These are phyloP conservation scores for Salvia miltiorrhiza DNA, from an alignment of 257 asterid species.

Conservation along the genomic window DNA sequence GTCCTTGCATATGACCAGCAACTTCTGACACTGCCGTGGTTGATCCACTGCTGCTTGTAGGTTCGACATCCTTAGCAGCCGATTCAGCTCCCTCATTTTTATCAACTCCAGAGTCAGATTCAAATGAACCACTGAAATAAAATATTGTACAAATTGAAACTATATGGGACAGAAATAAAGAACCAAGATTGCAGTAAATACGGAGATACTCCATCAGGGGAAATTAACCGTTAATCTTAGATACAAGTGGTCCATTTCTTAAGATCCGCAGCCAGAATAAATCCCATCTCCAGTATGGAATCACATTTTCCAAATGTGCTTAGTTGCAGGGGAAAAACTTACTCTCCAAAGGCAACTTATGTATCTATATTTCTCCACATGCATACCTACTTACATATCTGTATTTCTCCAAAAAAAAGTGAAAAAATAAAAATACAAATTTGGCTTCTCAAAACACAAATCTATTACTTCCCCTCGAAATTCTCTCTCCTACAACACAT, in stretches of 20 bases:
- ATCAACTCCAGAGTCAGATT: constrained; percentile 44
- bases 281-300: not conserved
- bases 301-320: not conserved
- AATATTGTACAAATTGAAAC: constrained; percentile 21
- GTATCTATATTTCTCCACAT: not conserved
- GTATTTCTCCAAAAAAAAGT: not conserved
- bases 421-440: not conserved
- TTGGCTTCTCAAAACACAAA: not conserved
- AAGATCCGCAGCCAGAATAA: constrained; percentile 3
- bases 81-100: constrained; percentile 39
- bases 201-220: constrained; percentile 8
- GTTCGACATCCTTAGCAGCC: constrained; percentile 40
- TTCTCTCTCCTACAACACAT: not conserved
- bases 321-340: not conserved
- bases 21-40: constrained; percentile 57
- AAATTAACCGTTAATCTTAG: not conserved
- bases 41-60: constrained; percentile 42
- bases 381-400: not conserved
- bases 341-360: not conserved
- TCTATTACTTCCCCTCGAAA: not conserved
- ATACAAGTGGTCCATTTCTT: not conserved
- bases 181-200: constrained; percentile 18
- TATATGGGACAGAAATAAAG: constrained; percentile 11
- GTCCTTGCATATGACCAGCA: constrained; percentile 78
- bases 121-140: constrained; percentile 49